Evolutionary conservation across 345 rosid species (phyloP).

Genomic region (Eucalyptus pauciflora): DNA sequence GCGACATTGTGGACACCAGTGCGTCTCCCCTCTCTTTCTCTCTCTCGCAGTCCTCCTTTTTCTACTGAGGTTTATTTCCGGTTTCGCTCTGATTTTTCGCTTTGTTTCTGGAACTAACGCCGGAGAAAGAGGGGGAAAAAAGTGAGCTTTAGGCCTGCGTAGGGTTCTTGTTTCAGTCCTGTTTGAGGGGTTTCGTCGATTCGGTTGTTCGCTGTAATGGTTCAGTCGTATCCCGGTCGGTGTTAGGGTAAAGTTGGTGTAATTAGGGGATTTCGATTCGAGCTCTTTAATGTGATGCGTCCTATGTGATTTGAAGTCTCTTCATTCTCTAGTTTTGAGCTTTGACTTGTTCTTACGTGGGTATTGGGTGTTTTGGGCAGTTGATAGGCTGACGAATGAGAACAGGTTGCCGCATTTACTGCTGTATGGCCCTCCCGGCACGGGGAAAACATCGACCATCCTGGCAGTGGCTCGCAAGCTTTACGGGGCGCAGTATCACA

Average conservation of each 20-base stretch:
- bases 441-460: conserved; percentile 98
- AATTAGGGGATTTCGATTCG: not conserved
- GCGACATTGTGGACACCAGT: conserved; percentile 97
- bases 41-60: conserved; percentile 5
- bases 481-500: conserved; percentile 75
- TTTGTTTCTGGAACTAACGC: not conserved
- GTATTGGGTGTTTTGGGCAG: conserved; percentile 15
- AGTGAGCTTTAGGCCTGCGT: not conserved
- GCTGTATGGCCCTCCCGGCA: conserved; percentile 94
- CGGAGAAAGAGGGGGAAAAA: not conserved
- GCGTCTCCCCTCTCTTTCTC: not conserved
- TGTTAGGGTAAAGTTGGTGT: not conserved
- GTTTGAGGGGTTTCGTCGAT: not conserved
- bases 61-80: not conserved
- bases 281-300: not conserved
- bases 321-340: not conserved
- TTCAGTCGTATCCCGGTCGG: not conserved
- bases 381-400: conserved; percentile 92
- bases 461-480: conserved; percentile 95
- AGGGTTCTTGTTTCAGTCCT: not conserved
- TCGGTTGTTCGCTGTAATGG: not conserved
- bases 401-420: conserved; percentile 89
- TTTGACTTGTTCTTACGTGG: not conserved
- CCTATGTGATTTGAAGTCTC: not conserved
- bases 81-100: not conserved